phyloP scores from a whole-genome alignment of 208 protist genomes.

The Trypanosoma avium region DNA sequence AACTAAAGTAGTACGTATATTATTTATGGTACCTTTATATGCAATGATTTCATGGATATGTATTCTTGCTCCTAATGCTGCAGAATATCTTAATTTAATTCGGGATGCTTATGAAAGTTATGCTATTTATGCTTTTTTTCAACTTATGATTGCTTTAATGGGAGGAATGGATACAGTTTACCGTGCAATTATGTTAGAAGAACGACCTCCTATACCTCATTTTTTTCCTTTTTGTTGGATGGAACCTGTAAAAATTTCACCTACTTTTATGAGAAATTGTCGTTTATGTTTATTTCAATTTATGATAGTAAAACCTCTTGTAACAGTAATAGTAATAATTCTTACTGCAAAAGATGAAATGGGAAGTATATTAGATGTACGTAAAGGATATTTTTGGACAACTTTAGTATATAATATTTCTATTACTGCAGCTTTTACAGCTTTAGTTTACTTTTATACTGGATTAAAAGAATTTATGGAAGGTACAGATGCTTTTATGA shows the following conservation, averaged over 20 bases:
- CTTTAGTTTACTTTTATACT: slow-evolving; percentile 91
- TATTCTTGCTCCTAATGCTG: slow-evolving; percentile 57
- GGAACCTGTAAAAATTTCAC: slow-evolving; percentile 80
- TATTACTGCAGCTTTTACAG: slow-evolving; percentile 91
- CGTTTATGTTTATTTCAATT: slow-evolving; percentile 90
- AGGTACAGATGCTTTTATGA: slow-evolving; percentile 85
- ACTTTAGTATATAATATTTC: slow-evolving; percentile 92
- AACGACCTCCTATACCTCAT: slow-evolving; percentile 72
- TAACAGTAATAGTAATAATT: slow-evolving; percentile 80
- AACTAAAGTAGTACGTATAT: slow-evolving; percentile 91
- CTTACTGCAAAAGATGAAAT: slow-evolving; percentile 72
- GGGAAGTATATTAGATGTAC: slow-evolving; percentile 73
- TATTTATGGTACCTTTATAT: slow-evolving; percentile 94
- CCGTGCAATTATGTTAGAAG: slow-evolving; percentile 81
- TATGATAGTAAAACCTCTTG: slow-evolving; percentile 90
- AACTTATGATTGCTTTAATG: slow-evolving; percentile 92
- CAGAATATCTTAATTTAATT: slow-evolving; percentile 90
- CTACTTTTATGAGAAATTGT: slow-evolving; percentile 87
- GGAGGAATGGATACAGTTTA: slow-evolving; percentile 87
- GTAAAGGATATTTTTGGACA: slow-evolving; percentile 89
- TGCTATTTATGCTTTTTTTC: slow-evolving; percentile 94
- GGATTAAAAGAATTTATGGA: slow-evolving; percentile 88
- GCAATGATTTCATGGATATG: slow-evolving; percentile 87
- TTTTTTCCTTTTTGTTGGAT: slow-evolving; percentile 84
- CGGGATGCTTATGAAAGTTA: slow-evolving; percentile 94